Evolutionary conservation across 2,329 filamentous ascomycete genomes (phyloP).

Genomic region (Mycosphaerella sp.): DNA sequence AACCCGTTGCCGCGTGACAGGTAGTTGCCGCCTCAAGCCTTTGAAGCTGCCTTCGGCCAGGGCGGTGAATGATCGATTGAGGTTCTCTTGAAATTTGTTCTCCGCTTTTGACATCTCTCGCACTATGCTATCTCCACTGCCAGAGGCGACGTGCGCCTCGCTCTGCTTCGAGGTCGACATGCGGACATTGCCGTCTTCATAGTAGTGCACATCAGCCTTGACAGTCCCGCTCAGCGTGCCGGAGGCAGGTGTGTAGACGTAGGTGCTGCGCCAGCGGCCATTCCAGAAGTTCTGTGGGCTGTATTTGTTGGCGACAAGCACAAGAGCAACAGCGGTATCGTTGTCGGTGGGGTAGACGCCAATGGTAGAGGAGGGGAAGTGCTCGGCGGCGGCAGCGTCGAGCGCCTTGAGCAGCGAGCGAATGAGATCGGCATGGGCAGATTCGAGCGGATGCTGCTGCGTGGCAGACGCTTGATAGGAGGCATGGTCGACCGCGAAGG

Average conservation of each 20-base stretch:
- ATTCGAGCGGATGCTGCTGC: conserved; percentile 74
- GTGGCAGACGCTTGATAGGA: conserved; percentile 80
- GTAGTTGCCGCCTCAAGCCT: conserved; percentile 81
- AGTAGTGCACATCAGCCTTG: conserved; percentile 97
- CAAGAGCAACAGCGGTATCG: conserved; percentile 68
- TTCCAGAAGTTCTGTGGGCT: conserved; percentile 99
- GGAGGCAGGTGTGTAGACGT: conserved; percentile 68
- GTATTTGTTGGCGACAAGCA: conserved; percentile 94
- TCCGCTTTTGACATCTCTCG: conserved; percentile 73
- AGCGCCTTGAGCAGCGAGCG: conserved; percentile 79
- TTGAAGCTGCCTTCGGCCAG: conserved; percentile 96
- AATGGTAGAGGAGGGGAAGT: conserved; percentile 75
- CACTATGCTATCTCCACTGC: conserved; percentile 62
- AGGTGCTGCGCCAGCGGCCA: conserved; percentile 88
- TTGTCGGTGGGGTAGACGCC: conserved; percentile 76
- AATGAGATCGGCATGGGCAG: conserved; percentile 68
- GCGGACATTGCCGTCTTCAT: conserved; percentile 96
- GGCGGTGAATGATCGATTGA: conserved; percentile 82
- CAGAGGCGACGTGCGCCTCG: conserved; percentile 53
- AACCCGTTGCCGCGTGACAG: conserved; percentile 95
- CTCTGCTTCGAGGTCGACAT: conserved; percentile 81
- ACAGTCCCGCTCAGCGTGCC: conserved; percentile 68
- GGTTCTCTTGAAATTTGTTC: conserved; percentile 91
- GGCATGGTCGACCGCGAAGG: conserved; percentile 80
- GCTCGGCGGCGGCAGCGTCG: conserved; percentile 70